Conservation (phyloP, 73 alveolate species). For the Urostyla sp. region DNA sequence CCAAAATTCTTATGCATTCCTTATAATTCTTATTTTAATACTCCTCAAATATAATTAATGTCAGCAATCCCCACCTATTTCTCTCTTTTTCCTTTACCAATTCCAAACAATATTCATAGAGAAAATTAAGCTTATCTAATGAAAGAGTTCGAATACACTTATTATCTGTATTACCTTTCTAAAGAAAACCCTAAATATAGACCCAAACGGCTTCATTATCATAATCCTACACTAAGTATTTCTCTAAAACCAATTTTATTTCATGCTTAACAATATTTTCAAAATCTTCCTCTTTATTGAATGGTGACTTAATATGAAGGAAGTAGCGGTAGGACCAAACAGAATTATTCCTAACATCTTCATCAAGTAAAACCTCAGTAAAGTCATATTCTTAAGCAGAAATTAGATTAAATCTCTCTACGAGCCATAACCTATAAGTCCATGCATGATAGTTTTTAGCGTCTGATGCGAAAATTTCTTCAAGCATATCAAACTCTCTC, state of each 20-base stretch:
- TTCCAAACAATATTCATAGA: too few species aligned
- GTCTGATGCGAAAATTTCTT: constrained; percentile 59
- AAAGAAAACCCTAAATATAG: constrained; percentile 91
- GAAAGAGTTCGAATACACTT: too few species aligned
- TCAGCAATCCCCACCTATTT: constrained; percentile 15
- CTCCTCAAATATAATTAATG: constrained; percentile 1
- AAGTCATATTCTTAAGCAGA: constrained; percentile 76
- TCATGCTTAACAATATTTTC: constrained; percentile 67
- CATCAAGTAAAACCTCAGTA: constrained; percentile 64
- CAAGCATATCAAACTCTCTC: constrained; percentile 63
- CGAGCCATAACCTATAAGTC: constrained; percentile 94
- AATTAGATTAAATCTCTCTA: constrained; percentile 81
- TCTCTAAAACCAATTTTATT: constrained; percentile 69
- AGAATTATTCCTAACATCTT: constrained; percentile 89
- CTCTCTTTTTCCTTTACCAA: constrained; percentile 56
- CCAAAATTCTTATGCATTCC: too few species aligned
- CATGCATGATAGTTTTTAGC: constrained; percentile 96
- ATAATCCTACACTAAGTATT: constrained; percentile 53
- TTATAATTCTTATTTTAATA: too few species aligned
- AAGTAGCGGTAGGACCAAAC: constrained; percentile 94
- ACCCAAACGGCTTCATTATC: constrained; percentile 93
- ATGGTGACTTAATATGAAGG: constrained; percentile 59
- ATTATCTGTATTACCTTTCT: too few species aligned
- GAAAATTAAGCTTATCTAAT: too few species aligned
- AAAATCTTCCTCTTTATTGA: constrained; percentile 40